Conservation (phyloP, 2,329 filamentous ascomycete species). For the Colletotrichum spaethianum region DNA sequence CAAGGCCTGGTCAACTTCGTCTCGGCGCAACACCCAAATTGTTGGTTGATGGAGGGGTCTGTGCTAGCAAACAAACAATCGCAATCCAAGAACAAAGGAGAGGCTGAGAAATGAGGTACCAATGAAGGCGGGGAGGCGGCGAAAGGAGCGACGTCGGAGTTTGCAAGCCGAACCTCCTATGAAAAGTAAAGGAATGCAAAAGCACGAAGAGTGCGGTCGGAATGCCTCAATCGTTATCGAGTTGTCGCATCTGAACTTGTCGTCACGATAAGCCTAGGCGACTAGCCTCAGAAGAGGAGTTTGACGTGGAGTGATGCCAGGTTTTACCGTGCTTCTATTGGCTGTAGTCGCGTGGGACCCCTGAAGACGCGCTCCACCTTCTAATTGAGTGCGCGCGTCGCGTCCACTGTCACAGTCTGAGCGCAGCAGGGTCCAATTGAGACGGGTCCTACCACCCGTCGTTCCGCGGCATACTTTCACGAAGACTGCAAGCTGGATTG, state of each 20-base stretch:
- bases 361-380: conserved; percentile 26
- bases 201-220: conserved; percentile 6
- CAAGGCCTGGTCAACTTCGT: conserved; percentile 31
- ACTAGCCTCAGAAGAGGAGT: conserved; percentile 40
- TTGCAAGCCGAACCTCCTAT: conserved; percentile 6
- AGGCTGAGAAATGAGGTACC: neutral
- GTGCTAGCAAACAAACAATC: conserved; percentile 31
- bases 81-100: conserved; percentile 28
- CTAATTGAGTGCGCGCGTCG: conserved; percentile 34
- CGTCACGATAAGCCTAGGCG: conserved; percentile 38
- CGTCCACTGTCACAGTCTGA: conserved; percentile 11
- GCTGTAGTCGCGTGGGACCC: conserved; percentile 24
- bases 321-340: conserved; percentile 9
- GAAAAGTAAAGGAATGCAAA: conserved; percentile 9
- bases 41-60: conserved; percentile 20
- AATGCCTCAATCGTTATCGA: conserved; percentile 39
- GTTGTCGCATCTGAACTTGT: conserved; percentile 35
- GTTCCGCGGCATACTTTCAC: neutral
- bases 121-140: conserved; percentile 2
- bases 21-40: conserved; percentile 15
- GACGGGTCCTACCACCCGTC: neutral
- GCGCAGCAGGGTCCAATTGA: conserved; percentile 5
- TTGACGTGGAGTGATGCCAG: conserved; percentile 30
- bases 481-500: neutral
- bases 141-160: conserved; percentile 29